Conservation (phyloP, 176 grass and related monocot species). For the Elymus sibiricus region DNA sequence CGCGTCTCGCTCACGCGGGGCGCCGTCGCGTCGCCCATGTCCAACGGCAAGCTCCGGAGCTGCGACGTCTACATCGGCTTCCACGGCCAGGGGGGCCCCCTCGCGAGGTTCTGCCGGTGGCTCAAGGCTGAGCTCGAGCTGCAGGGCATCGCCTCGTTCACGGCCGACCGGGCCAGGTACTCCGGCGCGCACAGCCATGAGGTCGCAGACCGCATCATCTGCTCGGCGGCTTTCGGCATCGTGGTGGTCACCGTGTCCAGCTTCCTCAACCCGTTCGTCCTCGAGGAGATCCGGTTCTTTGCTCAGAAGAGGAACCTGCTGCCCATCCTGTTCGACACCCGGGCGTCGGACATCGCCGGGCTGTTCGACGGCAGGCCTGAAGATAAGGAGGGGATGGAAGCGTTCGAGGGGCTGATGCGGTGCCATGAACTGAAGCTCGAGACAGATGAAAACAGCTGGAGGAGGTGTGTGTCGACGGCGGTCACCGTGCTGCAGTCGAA, state of each 20-base stretch:
- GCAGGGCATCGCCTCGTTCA: slow-evolving; percentile 89
- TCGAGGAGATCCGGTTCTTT: slow-evolving; percentile 93
- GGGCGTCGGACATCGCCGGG: slow-evolving; percentile 47
- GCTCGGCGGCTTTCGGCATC: slow-evolving; percentile 65
- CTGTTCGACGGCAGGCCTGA: slow-evolving; percentile 65
- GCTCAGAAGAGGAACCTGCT: slow-evolving; percentile 91
- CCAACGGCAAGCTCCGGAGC: slow-evolving; percentile 80
- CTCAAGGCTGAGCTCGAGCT: slow-evolving; percentile 91
- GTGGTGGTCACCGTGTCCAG: slow-evolving; percentile 68
- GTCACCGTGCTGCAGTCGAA: slow-evolving; percentile 63
- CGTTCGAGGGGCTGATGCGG: slow-evolving; percentile 63
- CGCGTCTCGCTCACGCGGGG: slow-evolving; percentile 78
- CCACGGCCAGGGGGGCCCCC: slow-evolving; percentile 52
- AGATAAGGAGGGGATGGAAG: slow-evolving; percentile 78
- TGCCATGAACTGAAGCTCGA: slow-evolving; percentile 85
- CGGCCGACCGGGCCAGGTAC: slow-evolving; percentile 76
- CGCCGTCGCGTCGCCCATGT: slow-evolving; percentile 52
- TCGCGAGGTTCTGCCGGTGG: slow-evolving; percentile 83
- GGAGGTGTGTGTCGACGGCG: slow-evolving; percentile 59
- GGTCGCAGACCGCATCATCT: slow-evolving; percentile 82
- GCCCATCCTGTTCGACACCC: slow-evolving; percentile 70
- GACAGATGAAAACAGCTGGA: slow-evolving; percentile 74
- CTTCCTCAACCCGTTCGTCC: slow-evolving; percentile 73
- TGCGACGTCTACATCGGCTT: slow-evolving; percentile 94
- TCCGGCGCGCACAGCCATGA: slow-evolving; percentile 82